These are phyloP conservation scores for Malassezia psittaci DNA, from an alignment of 1,284 basidiomycete genomes.

Conservation along the genomic window DNA sequence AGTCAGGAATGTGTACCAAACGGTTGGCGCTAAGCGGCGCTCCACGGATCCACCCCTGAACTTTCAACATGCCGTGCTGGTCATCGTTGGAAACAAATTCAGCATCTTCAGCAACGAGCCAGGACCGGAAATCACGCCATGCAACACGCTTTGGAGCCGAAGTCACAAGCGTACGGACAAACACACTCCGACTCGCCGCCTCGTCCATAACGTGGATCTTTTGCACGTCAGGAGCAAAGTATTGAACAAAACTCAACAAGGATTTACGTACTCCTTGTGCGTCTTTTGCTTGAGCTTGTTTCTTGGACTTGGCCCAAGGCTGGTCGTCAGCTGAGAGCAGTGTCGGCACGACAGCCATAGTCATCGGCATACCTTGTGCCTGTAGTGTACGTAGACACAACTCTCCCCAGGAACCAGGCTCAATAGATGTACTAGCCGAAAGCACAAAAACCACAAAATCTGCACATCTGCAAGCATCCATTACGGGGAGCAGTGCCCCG, in stretches of 20 bases:
- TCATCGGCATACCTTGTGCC: constrained; percentile 60
- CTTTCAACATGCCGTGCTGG: constrained; percentile 54
- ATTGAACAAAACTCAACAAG: constrained; percentile 59
- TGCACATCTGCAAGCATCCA: constrained; percentile 77
- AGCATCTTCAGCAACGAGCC: constrained; percentile 63
- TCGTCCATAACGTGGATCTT: constrained; percentile 54
- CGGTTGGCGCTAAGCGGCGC: constrained; percentile 68
- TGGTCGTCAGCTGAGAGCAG: constrained; percentile 19
- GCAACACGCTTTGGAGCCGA: constrained; percentile 54
- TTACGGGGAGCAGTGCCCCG: constrained; percentile 59
- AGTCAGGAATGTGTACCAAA: constrained; percentile 75
- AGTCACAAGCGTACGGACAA: constrained; percentile 52
- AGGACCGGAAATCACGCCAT: constrained; percentile 72
- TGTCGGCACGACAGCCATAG: constrained; percentile 54
- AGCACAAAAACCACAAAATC: constrained; percentile 82
- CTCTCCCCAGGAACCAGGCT: constrained; percentile 65
- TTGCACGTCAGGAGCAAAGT: constrained; percentile 79
- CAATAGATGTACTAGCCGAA: constrained; percentile 71
- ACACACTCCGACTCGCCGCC: constrained; percentile 59
- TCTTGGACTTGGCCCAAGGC: background rate
- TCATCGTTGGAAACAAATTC: constrained; percentile 29
- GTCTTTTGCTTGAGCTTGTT: constrained; percentile 17
- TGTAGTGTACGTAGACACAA: constrained; percentile 71
- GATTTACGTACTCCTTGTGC: constrained; percentile 40
- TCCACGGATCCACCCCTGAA: constrained; percentile 78